Evolutionary conservation across 495 filamentous ascomycete species (phyloP).

Genomic region (Geoglossum glabrum): DNA sequence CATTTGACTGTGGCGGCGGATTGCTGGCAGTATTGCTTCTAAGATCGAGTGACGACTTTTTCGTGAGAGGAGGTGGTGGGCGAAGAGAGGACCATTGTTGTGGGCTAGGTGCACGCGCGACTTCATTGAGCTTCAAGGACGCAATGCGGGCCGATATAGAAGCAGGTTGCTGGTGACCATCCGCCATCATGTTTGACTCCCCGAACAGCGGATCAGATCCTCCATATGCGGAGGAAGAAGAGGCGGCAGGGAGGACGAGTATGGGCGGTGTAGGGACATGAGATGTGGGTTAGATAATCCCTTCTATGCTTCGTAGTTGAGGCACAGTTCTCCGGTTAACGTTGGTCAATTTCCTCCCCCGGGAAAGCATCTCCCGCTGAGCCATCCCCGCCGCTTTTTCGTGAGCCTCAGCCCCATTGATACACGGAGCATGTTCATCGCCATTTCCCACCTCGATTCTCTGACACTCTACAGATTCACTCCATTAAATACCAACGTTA

Average conservation of each 20-base stretch:
- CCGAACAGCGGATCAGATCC: not conserved
- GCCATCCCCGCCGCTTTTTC: too few relatives aligned
- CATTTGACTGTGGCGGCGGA: slow-evolving; percentile 23
- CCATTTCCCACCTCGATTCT: too few relatives aligned
- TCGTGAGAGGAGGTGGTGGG: slow-evolving; percentile 16
- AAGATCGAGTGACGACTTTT: slow-evolving; percentile 9
- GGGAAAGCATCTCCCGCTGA: too few relatives aligned
- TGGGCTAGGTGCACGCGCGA: slow-evolving; percentile 22
- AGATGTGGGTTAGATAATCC: too few relatives aligned
- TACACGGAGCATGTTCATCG: too few relatives aligned
- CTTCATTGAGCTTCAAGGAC: slow-evolving; percentile 34
- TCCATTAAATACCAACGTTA: too few relatives aligned
- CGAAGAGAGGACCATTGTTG: slow-evolving; percentile 15
- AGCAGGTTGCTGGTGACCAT: slow-evolving; percentile 11
- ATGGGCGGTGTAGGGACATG: too few relatives aligned
- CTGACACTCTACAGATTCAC: too few relatives aligned
- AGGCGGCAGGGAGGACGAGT: not conserved
- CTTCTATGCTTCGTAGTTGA: too few relatives aligned
- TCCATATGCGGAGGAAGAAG: not conserved
- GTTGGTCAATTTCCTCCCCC: too few relatives aligned
- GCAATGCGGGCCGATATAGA: slow-evolving; percentile 41
- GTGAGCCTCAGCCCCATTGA: too few relatives aligned
- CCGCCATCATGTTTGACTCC: not conserved
- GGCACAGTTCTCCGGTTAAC: too few relatives aligned
- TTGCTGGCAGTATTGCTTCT: slow-evolving; percentile 27